These are phyloP conservation scores for Plasmopara muralis DNA, from an alignment of 352 stramenopile genomes.

Conservation along the genomic window DNA sequence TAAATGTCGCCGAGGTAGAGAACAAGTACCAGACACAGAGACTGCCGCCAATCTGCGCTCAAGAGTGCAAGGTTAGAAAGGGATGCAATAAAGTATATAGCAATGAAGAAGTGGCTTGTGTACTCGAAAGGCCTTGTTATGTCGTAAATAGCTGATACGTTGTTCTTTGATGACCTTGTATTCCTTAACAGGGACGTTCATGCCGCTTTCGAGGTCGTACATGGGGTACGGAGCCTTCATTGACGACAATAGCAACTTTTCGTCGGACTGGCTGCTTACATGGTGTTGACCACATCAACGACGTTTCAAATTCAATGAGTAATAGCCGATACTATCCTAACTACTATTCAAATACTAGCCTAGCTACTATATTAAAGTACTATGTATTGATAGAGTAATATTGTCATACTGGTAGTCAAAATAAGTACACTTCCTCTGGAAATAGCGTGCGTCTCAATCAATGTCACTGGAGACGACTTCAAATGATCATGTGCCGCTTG, in stretches of 20 bases:
- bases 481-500: constrained; percentile 55
- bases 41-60: constrained; percentile 22
- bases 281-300: not conserved
- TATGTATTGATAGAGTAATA: no score
- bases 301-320: no score
- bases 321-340: no score
- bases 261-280: constrained; percentile 14
- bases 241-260: not conserved
- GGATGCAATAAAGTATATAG: no score
- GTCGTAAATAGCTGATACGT: constrained; percentile 12
- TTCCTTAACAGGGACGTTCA: constrained; percentile 14
- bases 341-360: no score
- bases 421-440: not conserved
- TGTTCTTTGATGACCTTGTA: constrained; percentile 22
- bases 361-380: no score
- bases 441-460: constrained; percentile 5
- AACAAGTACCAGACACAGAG: constrained; percentile 78
- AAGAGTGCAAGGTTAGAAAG: not conserved
- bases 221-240: constrained; percentile 27
- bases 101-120: no score
- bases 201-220: constrained; percentile 29
- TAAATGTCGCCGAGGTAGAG: constrained; percentile 73
- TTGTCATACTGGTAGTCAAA: no score
- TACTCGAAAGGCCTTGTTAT: constrained; percentile 29
- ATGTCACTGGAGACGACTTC: constrained; percentile 20